Percentiles rank a stretch among this genome's conserved stretches.
Conservation (phyloP, 768 basidiomycete species). For the Termitomyces sp. region DNA sequence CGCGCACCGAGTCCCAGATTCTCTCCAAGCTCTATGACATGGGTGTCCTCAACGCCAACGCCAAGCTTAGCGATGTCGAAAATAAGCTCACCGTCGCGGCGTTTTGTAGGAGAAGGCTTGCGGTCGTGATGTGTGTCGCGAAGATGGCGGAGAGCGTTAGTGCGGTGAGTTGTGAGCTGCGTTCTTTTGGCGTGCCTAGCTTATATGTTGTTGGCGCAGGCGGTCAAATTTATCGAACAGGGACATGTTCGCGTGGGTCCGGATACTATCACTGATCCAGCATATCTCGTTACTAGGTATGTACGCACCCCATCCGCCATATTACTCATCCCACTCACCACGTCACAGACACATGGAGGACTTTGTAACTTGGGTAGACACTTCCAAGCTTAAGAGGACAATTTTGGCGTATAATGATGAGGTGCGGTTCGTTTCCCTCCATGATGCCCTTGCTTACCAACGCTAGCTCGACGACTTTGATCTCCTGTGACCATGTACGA, state of each 20-base stretch:
- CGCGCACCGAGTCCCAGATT: constrained; percentile 80
- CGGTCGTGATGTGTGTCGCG: constrained; percentile 86
- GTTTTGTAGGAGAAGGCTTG: constrained; percentile 87
- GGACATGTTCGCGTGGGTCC: constrained; percentile 97
- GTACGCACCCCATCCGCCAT: constrained; percentile 12
- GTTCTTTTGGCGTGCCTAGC: constrained; percentile 21
- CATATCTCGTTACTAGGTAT: constrained; percentile 88
- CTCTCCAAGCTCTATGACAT: constrained; percentile 97
- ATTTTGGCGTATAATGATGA: constrained; percentile 97
- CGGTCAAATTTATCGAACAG: constrained; percentile 96
- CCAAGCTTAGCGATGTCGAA: constrained; percentile 92
- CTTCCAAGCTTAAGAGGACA: constrained; percentile 93
- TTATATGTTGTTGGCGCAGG: constrained; percentile 44
- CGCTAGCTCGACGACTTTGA: background rate
- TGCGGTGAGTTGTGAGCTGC: constrained; percentile 46
- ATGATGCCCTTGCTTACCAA: no score
- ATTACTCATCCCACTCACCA: background rate
- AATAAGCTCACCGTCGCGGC: constrained; percentile 96
- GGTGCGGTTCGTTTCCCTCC: constrained; percentile 35
- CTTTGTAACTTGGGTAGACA: constrained; percentile 99
- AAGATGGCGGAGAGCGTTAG: constrained; percentile 97
- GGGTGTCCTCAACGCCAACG: constrained; percentile 82
- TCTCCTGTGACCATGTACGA: background rate
- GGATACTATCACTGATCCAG: constrained; percentile 94
- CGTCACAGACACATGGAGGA: constrained; percentile 88